Evolutionary conservation across 2,329 filamentous ascomycete species (phyloP).

Genomic region (Claviceps quebecensis): DNA sequence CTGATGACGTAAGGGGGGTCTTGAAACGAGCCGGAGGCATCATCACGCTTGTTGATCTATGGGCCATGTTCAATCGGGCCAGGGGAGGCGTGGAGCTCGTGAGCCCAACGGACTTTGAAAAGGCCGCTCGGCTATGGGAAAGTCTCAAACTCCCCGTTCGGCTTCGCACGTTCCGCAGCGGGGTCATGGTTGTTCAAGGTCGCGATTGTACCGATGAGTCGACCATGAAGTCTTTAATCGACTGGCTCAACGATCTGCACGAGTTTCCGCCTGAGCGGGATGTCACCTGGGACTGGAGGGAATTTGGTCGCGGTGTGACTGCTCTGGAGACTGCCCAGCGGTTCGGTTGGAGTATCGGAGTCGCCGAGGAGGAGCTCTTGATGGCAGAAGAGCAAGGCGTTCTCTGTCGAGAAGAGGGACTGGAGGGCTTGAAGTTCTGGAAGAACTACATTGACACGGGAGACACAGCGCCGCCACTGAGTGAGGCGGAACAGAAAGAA

Average conservation of each 20-base stretch:
- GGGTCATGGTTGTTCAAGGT: conserved; percentile 85
- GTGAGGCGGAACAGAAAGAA: conserved; percentile 17
- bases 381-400: conserved; percentile 90
- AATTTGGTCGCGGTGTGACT: conserved; percentile 74
- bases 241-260: conserved; percentile 66
- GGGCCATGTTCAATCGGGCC: conserved; percentile 88
- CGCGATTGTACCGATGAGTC: conserved; percentile 82
- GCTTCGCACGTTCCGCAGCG: conserved; percentile 78
- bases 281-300: conserved; percentile 59
- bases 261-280: conserved; percentile 49
- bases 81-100: conserved; percentile 89
- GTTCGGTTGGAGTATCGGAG: conserved; percentile 95
- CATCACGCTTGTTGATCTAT: conserved; percentile 78
- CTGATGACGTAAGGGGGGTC: conserved; percentile 68
- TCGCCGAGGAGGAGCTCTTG: conserved; percentile 86
- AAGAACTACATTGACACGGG: conserved; percentile 54
- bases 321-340: conserved; percentile 77
- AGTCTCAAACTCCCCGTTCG: conserved; percentile 74
- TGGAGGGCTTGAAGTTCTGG: conserved; percentile 90
- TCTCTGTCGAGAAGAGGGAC: conserved; percentile 78
- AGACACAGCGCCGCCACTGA: conserved; percentile 18
- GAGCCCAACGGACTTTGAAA: conserved; percentile 81
- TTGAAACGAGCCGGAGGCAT: conserved; percentile 72
- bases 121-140: conserved; percentile 79
- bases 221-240: conserved; percentile 61